Evolutionary conservation across 345 rosid genomes (phyloP).

Genomic region (Gossypioides kirkii): DNA sequence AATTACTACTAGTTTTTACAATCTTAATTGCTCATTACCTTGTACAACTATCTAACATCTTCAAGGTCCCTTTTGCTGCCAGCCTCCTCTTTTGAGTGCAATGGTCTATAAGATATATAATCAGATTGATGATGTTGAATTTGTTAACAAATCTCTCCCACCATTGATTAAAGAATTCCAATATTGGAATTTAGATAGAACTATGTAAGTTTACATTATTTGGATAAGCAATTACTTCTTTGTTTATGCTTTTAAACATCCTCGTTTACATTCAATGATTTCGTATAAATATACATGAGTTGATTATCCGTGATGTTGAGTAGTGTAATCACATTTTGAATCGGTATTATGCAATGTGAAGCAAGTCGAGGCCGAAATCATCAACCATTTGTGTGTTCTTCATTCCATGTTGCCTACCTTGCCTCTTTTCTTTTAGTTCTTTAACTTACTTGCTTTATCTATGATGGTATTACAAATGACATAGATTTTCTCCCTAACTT

Average conservation of each 20-base stretch:
- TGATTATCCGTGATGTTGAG: slow-evolving; percentile 45
- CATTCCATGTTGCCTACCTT: slow-evolving; percentile 5
- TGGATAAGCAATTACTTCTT: neutral
- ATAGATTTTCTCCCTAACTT: too few species aligned
- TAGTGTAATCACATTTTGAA: slow-evolving; percentile 46
- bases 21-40: neutral
- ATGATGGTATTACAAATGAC: too few species aligned
- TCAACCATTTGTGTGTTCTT: slow-evolving; percentile 44
- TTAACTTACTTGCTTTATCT: slow-evolving; percentile 7
- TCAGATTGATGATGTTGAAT: slow-evolving; percentile 53
- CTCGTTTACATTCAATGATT: neutral
- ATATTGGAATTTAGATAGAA: slow-evolving; percentile 73
- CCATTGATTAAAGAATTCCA: slow-evolving; percentile 63
- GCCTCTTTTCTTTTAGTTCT: neutral
- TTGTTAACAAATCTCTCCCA: slow-evolving; percentile 54
- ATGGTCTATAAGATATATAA: slow-evolving; percentile 66
- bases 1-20: neutral
- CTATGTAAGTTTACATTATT: neutral
- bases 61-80: slow-evolving; percentile 36
- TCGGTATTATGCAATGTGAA: slow-evolving; percentile 90
- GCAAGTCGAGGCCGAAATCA: slow-evolving; percentile 83
- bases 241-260: neutral
- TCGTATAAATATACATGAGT: slow-evolving; percentile 44
- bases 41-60: neutral
- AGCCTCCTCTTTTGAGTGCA: slow-evolving; percentile 88